Evolutionary conservation across 345 rosid genomes (phyloP).

Genomic region (Brassica napus): DNA sequence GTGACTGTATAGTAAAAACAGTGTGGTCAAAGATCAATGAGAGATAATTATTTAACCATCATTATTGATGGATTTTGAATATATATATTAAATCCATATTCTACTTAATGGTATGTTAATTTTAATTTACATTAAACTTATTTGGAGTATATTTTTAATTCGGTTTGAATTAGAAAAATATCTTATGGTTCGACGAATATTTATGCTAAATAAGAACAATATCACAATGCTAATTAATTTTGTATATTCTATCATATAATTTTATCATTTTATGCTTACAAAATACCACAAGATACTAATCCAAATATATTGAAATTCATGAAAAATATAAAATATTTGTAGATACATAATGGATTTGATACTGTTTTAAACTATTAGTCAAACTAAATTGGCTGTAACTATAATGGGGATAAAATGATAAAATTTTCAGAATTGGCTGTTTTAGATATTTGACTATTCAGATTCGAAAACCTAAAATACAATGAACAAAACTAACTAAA

Average conservation of each 20-base stretch:
- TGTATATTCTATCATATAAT: neutral
- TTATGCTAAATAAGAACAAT: neutral
- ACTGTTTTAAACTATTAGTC: neutral
- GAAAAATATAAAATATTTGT: neutral
- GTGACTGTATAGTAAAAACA: slow-evolving; percentile 11
- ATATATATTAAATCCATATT: neutral
- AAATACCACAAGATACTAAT: neutral
- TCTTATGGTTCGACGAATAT: neutral
- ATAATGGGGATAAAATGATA: neutral
- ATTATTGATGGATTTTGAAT: slow-evolving; percentile 9
- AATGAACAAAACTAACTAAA: neutral
- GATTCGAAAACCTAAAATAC: neutral
- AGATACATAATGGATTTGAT: neutral
- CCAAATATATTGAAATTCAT: neutral
- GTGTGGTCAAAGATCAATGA: slow-evolving; percentile 20
- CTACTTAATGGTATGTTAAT: slow-evolving; percentile 6
- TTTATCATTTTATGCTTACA: neutral
- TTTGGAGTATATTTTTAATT: neutral
- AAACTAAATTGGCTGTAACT: neutral
- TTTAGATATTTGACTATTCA: neutral
- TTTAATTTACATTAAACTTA: neutral
- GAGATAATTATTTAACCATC: slow-evolving; percentile 9
- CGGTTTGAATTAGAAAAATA: neutral
- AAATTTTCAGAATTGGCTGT: neutral
- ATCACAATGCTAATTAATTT: neutral